Conservation (phyloP, 2,329 filamentous ascomycete genomes). For the Pezicula neosporulosa region DNA sequence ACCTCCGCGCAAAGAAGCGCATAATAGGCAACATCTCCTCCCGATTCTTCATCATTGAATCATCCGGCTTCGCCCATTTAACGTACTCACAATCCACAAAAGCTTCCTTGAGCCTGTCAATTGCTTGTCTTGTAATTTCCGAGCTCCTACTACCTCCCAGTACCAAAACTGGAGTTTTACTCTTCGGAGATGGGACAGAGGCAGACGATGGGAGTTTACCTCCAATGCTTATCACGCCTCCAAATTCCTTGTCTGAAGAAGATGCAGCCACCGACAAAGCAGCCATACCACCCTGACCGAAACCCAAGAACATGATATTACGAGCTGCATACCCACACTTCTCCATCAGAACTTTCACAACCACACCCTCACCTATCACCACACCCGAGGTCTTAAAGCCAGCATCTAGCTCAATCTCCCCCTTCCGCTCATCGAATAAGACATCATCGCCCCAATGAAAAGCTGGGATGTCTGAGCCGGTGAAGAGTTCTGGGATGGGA, state of each 20-base stretch:
- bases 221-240: slow-evolving; percentile 62
- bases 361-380: slow-evolving; percentile 39
- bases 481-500: slow-evolving; percentile 51
- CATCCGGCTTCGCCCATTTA: slow-evolving; percentile 66
- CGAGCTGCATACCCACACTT: slow-evolving; percentile 46
- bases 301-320: slow-evolving; percentile 51
- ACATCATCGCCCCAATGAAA: slow-evolving; percentile 62
- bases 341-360: slow-evolving; percentile 39
- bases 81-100: slow-evolving; percentile 67
- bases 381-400: slow-evolving; percentile 41
- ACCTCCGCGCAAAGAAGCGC: slow-evolving; percentile 70
- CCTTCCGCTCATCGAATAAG: slow-evolving; percentile 47
- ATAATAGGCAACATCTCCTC: slow-evolving; percentile 91
- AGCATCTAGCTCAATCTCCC: slow-evolving; percentile 50
- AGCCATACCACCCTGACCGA: slow-evolving; percentile 55
- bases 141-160: slow-evolving; percentile 51
- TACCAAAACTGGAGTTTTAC: slow-evolving; percentile 60
- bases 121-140: slow-evolving; percentile 58
- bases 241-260: slow-evolving; percentile 35
- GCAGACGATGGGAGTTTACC: slow-evolving; percentile 50
- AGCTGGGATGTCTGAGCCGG: slow-evolving; percentile 20
- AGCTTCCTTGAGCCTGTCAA: slow-evolving; percentile 59
- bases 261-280: slow-evolving; percentile 37
- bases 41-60: slow-evolving; percentile 77
- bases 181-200: slow-evolving; percentile 42